These are phyloP conservation scores for Fusarium tupiense DNA, from an alignment of 2,329 filamentous ascomycete species.

Conservation along the genomic window DNA sequence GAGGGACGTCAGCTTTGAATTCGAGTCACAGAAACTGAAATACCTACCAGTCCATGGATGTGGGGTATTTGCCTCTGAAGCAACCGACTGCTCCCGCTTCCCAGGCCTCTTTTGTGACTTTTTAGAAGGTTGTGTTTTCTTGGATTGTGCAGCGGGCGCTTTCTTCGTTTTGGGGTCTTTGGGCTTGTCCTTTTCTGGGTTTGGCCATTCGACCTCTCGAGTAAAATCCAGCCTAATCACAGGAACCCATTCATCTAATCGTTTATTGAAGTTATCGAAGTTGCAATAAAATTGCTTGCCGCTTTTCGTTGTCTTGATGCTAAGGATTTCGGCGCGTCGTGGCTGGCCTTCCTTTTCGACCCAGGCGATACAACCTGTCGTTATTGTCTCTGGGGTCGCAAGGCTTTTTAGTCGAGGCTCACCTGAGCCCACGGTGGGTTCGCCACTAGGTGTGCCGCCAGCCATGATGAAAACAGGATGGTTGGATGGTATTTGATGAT, in stretches of 20 bases:
- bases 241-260: slow-evolving; percentile 85
- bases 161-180: slow-evolving; percentile 83
- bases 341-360: slow-evolving; percentile 79
- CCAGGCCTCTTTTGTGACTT: slow-evolving; percentile 65
- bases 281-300: slow-evolving; percentile 94
- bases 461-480: slow-evolving; percentile 60
- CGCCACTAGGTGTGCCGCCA: slow-evolving; percentile 58
- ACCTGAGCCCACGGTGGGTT: slow-evolving; percentile 66
- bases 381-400: slow-evolving; percentile 84
- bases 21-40: not conserved
- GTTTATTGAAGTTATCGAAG: slow-evolving; percentile 98
- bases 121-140: slow-evolving; percentile 67
- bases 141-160: slow-evolving; percentile 62
- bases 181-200: slow-evolving; percentile 82
- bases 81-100: slow-evolving; percentile 65
- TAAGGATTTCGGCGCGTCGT: slow-evolving; percentile 95
- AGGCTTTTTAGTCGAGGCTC: slow-evolving; percentile 76
- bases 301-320: slow-evolving; percentile 89
- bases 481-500: slow-evolving; percentile 40
- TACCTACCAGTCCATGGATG: slow-evolving; percentile 59
- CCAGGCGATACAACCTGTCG: slow-evolving; percentile 68
- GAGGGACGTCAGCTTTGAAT: not conserved
- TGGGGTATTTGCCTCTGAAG: slow-evolving; percentile 63
- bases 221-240: slow-evolving; percentile 84
- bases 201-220: slow-evolving; percentile 96